phyloP scores from a whole-genome alignment of 495 filamentous ascomycete genomes.

The Cercophora samala region DNA sequence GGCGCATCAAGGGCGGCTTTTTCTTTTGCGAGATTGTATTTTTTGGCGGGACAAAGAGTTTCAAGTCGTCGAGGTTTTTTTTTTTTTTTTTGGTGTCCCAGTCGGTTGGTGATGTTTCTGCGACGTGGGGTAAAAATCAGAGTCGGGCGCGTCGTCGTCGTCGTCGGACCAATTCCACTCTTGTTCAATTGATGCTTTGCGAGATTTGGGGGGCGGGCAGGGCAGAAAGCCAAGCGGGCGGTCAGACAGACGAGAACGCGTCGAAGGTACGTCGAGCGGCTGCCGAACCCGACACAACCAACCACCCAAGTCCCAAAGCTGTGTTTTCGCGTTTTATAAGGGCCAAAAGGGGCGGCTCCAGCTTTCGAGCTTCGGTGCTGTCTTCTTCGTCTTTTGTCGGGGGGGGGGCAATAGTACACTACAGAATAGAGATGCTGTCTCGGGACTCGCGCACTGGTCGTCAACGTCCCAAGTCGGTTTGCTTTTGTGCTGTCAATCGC shows the following conservation, averaged over 20 bases:
- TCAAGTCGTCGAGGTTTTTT: neutral
- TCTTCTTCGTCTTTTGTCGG: neutral
- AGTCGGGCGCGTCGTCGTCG: conserved; percentile 1
- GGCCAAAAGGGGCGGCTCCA: neutral
- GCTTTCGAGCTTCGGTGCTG: neutral
- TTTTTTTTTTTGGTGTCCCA: neutral
- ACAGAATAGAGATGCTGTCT: neutral
- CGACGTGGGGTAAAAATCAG: neutral
- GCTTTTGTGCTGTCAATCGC: conserved; percentile 14
- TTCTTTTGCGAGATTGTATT: neutral
- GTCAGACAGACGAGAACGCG: conserved; percentile 3
- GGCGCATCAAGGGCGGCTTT: conserved; percentile 27
- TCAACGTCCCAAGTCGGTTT: conserved; percentile 7
- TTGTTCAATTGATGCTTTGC: neutral
- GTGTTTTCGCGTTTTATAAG: conserved; percentile 8
- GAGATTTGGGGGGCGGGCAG: neutral
- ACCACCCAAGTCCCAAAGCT: neutral
- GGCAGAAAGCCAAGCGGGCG: conserved; percentile 6
- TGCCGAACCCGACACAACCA: too few relatives aligned
- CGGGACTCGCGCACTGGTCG: neutral
- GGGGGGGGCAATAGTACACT: neutral
- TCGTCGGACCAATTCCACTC: neutral
- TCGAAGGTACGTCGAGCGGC: neutral
- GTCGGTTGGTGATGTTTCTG: conserved; percentile 7
- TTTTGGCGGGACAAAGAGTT: neutral